Percentiles rank a stretch among this genome's conserved stretches.
Conservation (phyloP, 176 grass and related monocot species). For the Cocos nucifera region DNA sequence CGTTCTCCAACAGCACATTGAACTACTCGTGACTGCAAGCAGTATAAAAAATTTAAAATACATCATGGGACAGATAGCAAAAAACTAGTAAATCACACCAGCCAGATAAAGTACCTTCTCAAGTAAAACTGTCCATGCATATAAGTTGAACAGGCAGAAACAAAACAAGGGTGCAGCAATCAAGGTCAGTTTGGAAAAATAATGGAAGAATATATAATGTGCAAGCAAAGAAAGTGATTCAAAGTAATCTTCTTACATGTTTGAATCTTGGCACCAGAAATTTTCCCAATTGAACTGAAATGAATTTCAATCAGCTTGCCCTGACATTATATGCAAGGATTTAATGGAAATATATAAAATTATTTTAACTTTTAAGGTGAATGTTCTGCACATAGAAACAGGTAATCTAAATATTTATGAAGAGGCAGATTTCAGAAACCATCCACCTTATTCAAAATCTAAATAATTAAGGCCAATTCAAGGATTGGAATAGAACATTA, state of each 20-base stretch:
- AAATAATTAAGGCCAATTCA: too few relatives aligned
- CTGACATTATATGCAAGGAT: constrained; percentile 31
- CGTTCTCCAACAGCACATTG: constrained; percentile 75
- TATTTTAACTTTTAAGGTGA: too few relatives aligned
- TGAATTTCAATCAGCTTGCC: constrained; percentile 98
- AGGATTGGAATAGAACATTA: too few relatives aligned
- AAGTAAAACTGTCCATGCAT: constrained; percentile 69
- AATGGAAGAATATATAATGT: too few relatives aligned
- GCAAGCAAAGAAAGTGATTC: too few relatives aligned
- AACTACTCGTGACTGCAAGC: constrained; percentile 88
- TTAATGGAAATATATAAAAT: constrained; percentile 8
- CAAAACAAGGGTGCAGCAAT: constrained; percentile 8
- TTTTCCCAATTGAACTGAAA: constrained; percentile 89
- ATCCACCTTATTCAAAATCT: too few relatives aligned
- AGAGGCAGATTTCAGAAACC: neutral
- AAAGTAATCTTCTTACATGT: constrained; percentile 48
- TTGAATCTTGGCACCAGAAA: constrained; percentile 92
- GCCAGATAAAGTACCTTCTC: constrained; percentile 69
- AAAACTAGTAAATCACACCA: constrained; percentile 19
- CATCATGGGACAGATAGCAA: constrained; percentile 2
- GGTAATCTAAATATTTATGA: too few relatives aligned
- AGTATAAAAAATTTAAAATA: constrained; percentile 18
- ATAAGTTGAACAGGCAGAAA: constrained; percentile 19
- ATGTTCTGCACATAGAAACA: too few relatives aligned
- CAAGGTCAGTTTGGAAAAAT: constrained; percentile 8